A percentile compares a stretch with the other conserved stretches of the same genome.
Conservation (phyloP, 192 early-diverging fungal species). For the Backusella mclennaniae region DNA sequence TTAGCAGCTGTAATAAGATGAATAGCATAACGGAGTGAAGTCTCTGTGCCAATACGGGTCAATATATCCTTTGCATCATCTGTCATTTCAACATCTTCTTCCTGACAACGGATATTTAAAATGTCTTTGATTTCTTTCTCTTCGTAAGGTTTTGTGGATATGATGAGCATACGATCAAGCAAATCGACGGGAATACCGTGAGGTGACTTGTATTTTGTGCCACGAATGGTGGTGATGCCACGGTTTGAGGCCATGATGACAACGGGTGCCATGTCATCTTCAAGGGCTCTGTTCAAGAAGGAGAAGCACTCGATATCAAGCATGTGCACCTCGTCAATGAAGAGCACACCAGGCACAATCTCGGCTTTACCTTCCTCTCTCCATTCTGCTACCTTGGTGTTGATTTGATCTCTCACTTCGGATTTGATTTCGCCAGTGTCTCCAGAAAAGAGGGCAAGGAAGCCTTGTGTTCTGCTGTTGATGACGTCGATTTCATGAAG, state of each 20-base stretch:
- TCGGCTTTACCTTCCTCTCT: constrained; percentile 98
- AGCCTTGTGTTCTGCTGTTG: constrained; percentile 96
- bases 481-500: constrained; percentile 99
- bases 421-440: constrained; percentile 98
- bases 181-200: constrained; percentile 98
- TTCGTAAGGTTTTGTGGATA: constrained; percentile 87
- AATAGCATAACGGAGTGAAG: constrained; percentile 92
- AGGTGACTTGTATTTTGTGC: constrained; percentile 94
- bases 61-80: constrained; percentile 83
- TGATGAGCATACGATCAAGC: constrained; percentile 92
- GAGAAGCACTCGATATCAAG: constrained; percentile 99
- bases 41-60: constrained; percentile 89
- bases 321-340: constrained; percentile 99
- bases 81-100: constrained; percentile 92
- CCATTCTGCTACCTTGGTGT: constrained; percentile 95
- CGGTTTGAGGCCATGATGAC: constrained; percentile 99
- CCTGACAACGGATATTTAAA: constrained; percentile 82
- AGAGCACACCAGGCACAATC: constrained; percentile 96
- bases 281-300: constrained; percentile 95
- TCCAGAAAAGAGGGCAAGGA: constrained; percentile 95
- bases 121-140: constrained; percentile 86
- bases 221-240: constrained; percentile 92
- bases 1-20: constrained; percentile 96
- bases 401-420: constrained; percentile 97
- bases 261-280: constrained; percentile 94